Percentiles rank a stretch among this genome's conserved stretches.
These are phyloP conservation scores for Kitagawia praeruptora DNA, from an alignment of 129 eudicot species.

Conservation along the genomic window DNA sequence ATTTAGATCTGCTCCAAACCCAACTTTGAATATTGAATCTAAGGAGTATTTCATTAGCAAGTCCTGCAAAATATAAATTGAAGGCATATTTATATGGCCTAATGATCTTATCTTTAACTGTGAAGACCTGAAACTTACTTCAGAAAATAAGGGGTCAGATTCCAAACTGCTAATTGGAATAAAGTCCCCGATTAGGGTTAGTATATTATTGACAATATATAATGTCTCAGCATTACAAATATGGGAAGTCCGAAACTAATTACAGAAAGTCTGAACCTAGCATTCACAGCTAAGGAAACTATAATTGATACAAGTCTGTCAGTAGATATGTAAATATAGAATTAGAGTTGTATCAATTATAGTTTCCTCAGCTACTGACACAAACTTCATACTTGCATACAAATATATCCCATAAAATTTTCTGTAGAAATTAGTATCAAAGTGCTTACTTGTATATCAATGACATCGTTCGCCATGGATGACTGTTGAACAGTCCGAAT, in stretches of 20 bases:
- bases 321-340: no score
- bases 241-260: no score
- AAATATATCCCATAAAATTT: not conserved
- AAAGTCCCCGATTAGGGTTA: no score
- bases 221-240: no score
- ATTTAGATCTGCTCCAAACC: not conserved
- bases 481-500: slow-evolving; percentile 27
- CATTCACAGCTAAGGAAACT: no score
- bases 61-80: not conserved
- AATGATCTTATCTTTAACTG: not conserved
- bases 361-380: no score
- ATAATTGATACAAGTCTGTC: no score
- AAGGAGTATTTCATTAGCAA: slow-evolving; percentile 3
- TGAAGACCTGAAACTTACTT: not conserved
- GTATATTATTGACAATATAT: no score
- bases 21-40: slow-evolving; percentile 1
- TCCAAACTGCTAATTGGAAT: no score
- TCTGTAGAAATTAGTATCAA: not conserved
- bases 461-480: slow-evolving; percentile 10
- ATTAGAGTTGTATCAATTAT: no score
- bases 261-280: no score
- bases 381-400: not conserved
- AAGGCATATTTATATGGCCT: not conserved
- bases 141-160: not conserved
- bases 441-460: slow-evolving; percentile 57